Conservation (phyloP, 345 rosid genomes). For the Melaleuca alternifolia region DNA sequence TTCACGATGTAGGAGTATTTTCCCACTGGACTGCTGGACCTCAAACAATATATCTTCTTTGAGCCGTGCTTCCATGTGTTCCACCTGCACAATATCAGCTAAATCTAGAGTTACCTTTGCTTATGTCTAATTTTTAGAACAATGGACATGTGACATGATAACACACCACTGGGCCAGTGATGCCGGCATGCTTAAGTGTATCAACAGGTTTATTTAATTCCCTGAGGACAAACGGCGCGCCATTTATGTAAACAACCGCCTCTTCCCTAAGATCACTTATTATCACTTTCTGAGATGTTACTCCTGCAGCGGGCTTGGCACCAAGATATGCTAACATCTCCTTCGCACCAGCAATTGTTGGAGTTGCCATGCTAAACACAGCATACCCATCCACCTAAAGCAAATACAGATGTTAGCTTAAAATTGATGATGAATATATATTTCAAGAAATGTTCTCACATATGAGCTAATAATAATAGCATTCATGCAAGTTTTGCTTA, state of each 20-base stretch:
- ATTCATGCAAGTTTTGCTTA: not conserved
- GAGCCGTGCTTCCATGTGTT: slow-evolving; percentile 73
- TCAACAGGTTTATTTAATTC: slow-evolving; percentile 89
- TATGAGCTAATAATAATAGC: not conserved
- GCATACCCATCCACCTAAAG: slow-evolving; percentile 84
- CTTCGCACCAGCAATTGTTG: slow-evolving; percentile 73
- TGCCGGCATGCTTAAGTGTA: slow-evolving; percentile 88
- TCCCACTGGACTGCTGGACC: slow-evolving; percentile 58
- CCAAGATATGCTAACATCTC: slow-evolving; percentile 81
- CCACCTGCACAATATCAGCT: slow-evolving; percentile 45
- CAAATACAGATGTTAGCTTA: not conserved
- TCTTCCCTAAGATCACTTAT: slow-evolving; percentile 93
- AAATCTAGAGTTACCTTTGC: not conserved
- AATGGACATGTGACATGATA: not conserved
- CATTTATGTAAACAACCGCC: slow-evolving; percentile 87
- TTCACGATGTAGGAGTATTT: slow-evolving; percentile 94
- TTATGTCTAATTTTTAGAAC: not conserved
- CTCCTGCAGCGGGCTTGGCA: slow-evolving; percentile 49
- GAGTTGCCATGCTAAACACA: slow-evolving; percentile 98
- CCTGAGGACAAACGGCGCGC: slow-evolving; percentile 84
- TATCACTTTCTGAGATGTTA: slow-evolving; percentile 39
- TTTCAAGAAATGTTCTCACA: not conserved
- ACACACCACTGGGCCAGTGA: slow-evolving; percentile 78
- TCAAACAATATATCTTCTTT: slow-evolving; percentile 88
- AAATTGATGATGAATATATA: not conserved